Evolutionary conservation across 495 filamentous ascomycete species (phyloP).

Genomic region (Rostrohypoxylon terebratum): DNA sequence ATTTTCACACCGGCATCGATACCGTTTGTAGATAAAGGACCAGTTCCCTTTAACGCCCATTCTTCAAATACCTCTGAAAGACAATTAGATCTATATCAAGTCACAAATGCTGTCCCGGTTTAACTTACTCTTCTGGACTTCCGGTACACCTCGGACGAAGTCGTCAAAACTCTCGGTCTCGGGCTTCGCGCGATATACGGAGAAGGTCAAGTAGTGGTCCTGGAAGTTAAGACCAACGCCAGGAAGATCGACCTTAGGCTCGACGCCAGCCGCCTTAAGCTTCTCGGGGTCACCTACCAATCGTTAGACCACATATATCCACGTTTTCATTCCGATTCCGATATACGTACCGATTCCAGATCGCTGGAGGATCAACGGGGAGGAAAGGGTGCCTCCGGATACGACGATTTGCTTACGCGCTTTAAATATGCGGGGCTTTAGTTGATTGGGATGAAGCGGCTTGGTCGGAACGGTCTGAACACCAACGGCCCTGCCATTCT

Average conservation of each 20-base stretch:
- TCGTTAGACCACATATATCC: constrained; percentile 25
- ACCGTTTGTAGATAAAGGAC: constrained; percentile 83
- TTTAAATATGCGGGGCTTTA: constrained; percentile 67
- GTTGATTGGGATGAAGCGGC: constrained; percentile 55
- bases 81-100: constrained; percentile 23
- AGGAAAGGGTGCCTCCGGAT: constrained; percentile 82
- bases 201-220: constrained; percentile 86
- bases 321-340: neutral
- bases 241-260: constrained; percentile 80
- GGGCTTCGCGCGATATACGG: constrained; percentile 79
- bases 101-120: neutral
- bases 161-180: constrained; percentile 83
- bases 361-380: constrained; percentile 81
- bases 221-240: constrained; percentile 88
- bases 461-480: constrained; percentile 65
- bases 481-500: constrained; percentile 73
- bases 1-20: constrained; percentile 88
- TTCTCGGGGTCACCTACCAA: constrained; percentile 72
- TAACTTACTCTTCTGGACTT: constrained; percentile 69
- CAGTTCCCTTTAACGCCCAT: constrained; percentile 83
- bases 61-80: constrained; percentile 70
- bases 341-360: constrained; percentile 67
- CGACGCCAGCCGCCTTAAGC: constrained; percentile 74
- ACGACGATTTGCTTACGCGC: constrained; percentile 84
- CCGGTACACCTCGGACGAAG: constrained; percentile 78